Percentiles rank a stretch among this genome's conserved stretches.
These are phyloP conservation scores for Glycyrrhiza uralensis DNA, from an alignment of 306 rosid species.

Conservation along the genomic window DNA sequence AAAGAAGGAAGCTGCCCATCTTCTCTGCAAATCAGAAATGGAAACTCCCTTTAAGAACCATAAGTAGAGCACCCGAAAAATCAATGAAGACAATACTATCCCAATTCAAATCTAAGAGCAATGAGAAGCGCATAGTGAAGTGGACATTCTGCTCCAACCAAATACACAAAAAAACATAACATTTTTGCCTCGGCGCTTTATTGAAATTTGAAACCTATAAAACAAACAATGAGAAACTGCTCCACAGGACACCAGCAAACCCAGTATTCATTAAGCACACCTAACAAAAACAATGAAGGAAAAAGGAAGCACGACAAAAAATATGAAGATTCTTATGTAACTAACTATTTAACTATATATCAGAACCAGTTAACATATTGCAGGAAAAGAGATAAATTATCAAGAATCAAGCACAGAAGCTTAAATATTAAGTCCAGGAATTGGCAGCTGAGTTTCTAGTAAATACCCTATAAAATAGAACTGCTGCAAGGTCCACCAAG, in stretches of 20 bases:
- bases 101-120: neutral
- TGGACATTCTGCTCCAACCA: neutral
- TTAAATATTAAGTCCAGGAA: neutral
- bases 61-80: neutral
- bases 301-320: conserved; percentile 3
- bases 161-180: neutral
- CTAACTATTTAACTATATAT: neutral
- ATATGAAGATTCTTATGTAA: neutral
- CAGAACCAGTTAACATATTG: conserved; percentile 3
- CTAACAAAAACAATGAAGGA: neutral
- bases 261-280: conserved; percentile 1
- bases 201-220: no score
- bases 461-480: conserved; percentile 69
- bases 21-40: neutral
- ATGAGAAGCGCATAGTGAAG: neutral
- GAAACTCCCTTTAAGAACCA: neutral
- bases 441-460: conserved; percentile 10
- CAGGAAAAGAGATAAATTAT: neutral
- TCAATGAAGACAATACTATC: neutral
- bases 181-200: neutral
- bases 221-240: conserved; percentile 15
- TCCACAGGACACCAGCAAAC: neutral
- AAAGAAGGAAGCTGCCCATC: neutral
- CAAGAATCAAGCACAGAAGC: neutral
- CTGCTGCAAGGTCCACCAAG: conserved; percentile 85